Base-by-base conservation (phyloP, 2,329 filamentous ascomycete species). In the Waltergamsia citrina region DNA sequence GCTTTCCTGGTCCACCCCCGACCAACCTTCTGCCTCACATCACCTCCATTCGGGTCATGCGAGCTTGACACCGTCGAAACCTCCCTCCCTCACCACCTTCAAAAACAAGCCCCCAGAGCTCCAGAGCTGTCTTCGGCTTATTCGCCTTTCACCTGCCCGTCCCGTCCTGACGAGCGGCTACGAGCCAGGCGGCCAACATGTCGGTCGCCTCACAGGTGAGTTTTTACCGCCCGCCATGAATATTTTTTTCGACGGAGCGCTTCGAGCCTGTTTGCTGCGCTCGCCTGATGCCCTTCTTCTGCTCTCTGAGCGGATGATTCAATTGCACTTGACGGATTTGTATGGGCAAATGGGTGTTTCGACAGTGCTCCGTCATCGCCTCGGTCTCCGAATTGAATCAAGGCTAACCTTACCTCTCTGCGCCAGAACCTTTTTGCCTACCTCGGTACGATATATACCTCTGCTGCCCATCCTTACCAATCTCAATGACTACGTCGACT, bases 351-450 rank as follows among this genome's bases (percentile, higher is more conserved):
- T n/a, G n/a, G 9, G 9, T n/a, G 9, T 25, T 25, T n/a, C 9
- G 9, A 25, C 9, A 25, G 23, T n/a, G 9, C 23, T n/a, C 23
- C 23, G 23, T 25, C 21, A 33, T 25, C 14, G 16, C 21, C 17
- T 10, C 9, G 12, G 11, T n/a, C n/a, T n/a, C n/a, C n/a, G n/a
- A n/a, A n/a, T n/a, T n/a, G 32, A 37, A 20, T 32, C 38, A 38
- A 42, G 36, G 36, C 38, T 44, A 18, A 43, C 35, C 17, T 35
- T 32, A 30, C 41, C 29, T 30, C 18, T 20, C 25, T 26, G 18
- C 49, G n/a, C n/a, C 16, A 96, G 92, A 98, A 98, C 77, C 81
- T 85, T 59, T 96, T 85, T 77, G 90, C 92, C 77, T 81, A 94
- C 71, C 86, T 98, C 76, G 90, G 92, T 96, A 94, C 56, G 65